phyloP scores from a whole-genome alignment of 2,329 filamentous ascomycete species.

The Colletotrichum lini region DNA sequence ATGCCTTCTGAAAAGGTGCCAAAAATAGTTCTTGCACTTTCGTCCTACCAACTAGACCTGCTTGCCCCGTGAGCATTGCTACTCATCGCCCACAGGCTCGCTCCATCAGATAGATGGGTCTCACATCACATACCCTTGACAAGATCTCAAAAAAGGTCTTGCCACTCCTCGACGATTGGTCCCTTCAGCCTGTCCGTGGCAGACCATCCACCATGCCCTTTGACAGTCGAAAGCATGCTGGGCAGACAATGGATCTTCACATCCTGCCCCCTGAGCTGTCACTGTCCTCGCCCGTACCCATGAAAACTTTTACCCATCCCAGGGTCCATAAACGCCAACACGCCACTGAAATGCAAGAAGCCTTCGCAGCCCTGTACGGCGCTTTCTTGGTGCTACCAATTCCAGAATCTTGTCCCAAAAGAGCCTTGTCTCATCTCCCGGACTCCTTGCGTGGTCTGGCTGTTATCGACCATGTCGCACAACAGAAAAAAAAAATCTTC shows the following conservation, averaged over 20 bases:
- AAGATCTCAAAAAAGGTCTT: slow-evolving; percentile 1
- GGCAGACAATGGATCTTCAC: not conserved
- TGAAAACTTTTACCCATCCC: slow-evolving; percentile 25
- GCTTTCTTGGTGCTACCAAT: slow-evolving; percentile 23
- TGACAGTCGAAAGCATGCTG: not conserved
- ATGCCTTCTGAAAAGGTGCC: not conserved
- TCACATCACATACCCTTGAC: not conserved
- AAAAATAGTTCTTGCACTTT: slow-evolving; percentile 13
- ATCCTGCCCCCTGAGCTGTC: slow-evolving; percentile 1
- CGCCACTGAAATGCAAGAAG: slow-evolving; percentile 38
- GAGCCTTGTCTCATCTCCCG: slow-evolving; percentile 27
- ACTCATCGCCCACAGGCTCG: too few relatives aligned
- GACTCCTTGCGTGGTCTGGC: slow-evolving; percentile 33
- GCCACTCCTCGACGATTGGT: too few relatives aligned
- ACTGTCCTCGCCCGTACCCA: not conserved
- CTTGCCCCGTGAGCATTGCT: not conserved
- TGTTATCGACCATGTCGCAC: slow-evolving; percentile 31
- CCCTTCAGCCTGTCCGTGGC: not conserved
- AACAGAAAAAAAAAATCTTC: slow-evolving; percentile 23
- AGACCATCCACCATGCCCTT: not conserved
- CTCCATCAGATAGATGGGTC: not conserved
- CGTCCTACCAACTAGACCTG: slow-evolving; percentile 9
- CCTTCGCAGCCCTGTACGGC: slow-evolving; percentile 29
- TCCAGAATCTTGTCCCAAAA: slow-evolving; percentile 18
- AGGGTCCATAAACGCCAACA: slow-evolving; percentile 31